Conservation (phyloP, 148 eudicot genomes). For the Fagopyrum homotropicum region DNA sequence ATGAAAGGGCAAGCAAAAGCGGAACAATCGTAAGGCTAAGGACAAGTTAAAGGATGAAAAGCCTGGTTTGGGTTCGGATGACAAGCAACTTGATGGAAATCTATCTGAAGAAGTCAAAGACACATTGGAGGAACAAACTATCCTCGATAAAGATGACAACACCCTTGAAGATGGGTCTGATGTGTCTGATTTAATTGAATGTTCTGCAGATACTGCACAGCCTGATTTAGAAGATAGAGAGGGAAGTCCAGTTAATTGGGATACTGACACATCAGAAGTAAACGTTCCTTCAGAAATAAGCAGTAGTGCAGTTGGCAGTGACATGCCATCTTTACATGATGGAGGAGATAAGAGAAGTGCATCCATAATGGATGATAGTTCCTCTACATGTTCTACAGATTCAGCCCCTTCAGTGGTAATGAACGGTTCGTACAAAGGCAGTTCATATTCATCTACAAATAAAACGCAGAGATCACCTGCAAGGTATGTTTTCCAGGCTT, state of each 20-base stretch:
- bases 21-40: slow-evolving; percentile 69
- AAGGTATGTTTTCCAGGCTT: slow-evolving; percentile 26
- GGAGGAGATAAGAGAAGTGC: slow-evolving; percentile 49
- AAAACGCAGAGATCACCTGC: slow-evolving; percentile 52
- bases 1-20: slow-evolving; percentile 72
- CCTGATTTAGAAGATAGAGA: slow-evolving; percentile 78
- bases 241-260: slow-evolving; percentile 64
- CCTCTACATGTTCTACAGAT: slow-evolving; percentile 84
- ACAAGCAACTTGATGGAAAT: slow-evolving; percentile 33
- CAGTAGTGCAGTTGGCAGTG: slow-evolving; percentile 34
- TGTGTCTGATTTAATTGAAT: slow-evolving; percentile 64
- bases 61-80: slow-evolving; percentile 28
- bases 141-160: slow-evolving; percentile 49
- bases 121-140: slow-evolving; percentile 30
- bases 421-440: slow-evolving; percentile 45
- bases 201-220: slow-evolving; percentile 39
- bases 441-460: slow-evolving; percentile 28
- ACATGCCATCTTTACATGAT: slow-evolving; percentile 41
- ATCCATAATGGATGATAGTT: slow-evolving; percentile 64
- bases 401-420: slow-evolving; percentile 52
- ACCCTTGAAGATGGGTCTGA: slow-evolving; percentile 68
- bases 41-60: slow-evolving; percentile 75
- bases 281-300: slow-evolving; percentile 50
- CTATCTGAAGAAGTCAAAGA: slow-evolving; percentile 27
- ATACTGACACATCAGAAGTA: slow-evolving; percentile 56